Conservation (phyloP, 768 basidiomycete genomes). For the Mycena venus region DNA sequence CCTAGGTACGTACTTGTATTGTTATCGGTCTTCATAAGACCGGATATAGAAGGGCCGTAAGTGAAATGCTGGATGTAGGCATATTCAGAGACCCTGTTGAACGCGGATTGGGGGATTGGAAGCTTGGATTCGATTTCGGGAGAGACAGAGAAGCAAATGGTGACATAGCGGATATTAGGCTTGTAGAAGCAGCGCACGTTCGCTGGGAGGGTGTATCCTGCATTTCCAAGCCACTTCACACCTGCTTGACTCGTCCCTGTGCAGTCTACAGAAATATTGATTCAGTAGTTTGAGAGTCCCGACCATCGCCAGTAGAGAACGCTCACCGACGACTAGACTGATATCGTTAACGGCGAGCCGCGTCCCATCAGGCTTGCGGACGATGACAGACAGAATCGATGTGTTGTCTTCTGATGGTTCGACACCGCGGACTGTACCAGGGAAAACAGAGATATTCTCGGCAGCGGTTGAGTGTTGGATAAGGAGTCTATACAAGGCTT, state of each 20-base stretch:
- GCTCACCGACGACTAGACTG: not conserved
- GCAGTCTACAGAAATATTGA: not conserved
- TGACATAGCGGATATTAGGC: not conserved
- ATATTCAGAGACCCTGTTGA: not conserved
- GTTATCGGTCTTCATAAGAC: slow-evolving; percentile 15
- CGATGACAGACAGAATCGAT: not conserved
- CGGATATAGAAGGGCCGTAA: slow-evolving; percentile 2
- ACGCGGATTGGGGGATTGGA: slow-evolving; percentile 1
- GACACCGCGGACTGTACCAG: slow-evolving; percentile 7
- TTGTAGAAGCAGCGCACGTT: not conserved
- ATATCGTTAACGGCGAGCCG: not conserved
- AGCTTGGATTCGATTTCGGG: not conserved
- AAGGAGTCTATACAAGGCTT: slow-evolving; percentile 35
- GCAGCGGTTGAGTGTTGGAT: slow-evolving; percentile 21
- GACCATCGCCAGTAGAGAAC: too few relatives aligned
- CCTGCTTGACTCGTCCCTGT: not conserved
- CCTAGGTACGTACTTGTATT: too few relatives aligned
- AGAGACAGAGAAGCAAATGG: not conserved
- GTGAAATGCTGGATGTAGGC: not conserved
- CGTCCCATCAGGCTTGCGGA: not conserved
- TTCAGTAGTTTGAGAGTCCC: not conserved
- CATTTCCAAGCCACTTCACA: not conserved
- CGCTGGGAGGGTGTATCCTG: not conserved
- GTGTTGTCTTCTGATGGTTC: not conserved
- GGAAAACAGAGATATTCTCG: not conserved